Base-by-base conservation (phyloP, 805 yeast genomes). In the Candida jianshihensis region DNA sequence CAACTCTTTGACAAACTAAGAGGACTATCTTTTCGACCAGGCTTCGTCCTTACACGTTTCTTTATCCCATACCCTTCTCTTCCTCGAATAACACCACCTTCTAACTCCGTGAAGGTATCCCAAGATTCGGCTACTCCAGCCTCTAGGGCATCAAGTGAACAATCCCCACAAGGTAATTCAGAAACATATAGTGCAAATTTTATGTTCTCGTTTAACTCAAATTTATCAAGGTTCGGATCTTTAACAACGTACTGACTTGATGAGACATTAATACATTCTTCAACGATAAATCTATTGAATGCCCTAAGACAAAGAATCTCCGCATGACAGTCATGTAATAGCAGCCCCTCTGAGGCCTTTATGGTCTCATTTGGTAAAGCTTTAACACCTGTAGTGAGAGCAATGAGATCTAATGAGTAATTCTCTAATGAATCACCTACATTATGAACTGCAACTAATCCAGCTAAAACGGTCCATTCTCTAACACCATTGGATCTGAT, bases 111-210 rank as follows among this genome's bases (percentile, higher is more conserved):
- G 3, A 44, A 35, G 2, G 44, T 47, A 3, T 39, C 37, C 46
- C 56, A 42, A 6, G 40, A 30, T 2, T 51, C 49, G n/a, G n/a
- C n/a, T 17, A 53, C 50, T 2, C 49, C 61, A 30, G 60, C 65
- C 5, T 44, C 39, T 4, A 61, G 38, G 3, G 57, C 45, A 21
- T 68, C 69, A 75, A 87, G 72, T 6, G 94, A 81, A 1, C 85
- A 78, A 54, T 89, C 97, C 1, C 97, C 97, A 62, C 97, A 89
- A 0, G 97, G 97, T 1, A 80, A 66, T 42, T 83, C 92, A 10
- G 89, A 75, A 6, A 83, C 62, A 41, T 75, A 80, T 43, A 87
- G 53, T 1, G 78, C 80, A 37, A 87, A 56, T 33, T 64, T 51
- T 31, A 72, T 54, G 3, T 58, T 61, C 0, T 44, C 35, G 30